phyloP scores from a whole-genome alignment of 2,329 filamentous ascomycete genomes.

The Colletotrichum acutatum region DNA sequence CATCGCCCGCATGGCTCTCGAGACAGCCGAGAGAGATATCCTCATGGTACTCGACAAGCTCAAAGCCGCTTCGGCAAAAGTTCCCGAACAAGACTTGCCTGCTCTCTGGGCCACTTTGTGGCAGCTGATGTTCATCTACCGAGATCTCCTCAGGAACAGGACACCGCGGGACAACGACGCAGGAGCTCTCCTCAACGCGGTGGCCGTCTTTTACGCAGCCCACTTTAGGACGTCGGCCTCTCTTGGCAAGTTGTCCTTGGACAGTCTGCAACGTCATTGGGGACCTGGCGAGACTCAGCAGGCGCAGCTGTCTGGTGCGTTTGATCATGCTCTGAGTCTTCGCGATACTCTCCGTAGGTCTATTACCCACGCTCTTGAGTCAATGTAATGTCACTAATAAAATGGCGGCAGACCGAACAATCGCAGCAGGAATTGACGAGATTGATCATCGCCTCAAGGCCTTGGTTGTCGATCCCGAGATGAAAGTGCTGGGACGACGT shows the following conservation, averaged over 20 bases:
- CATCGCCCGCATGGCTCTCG: no score
- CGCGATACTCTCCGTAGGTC: conserved; percentile 50
- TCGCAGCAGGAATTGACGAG: not conserved
- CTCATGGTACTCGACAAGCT: no score
- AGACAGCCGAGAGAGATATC: no score
- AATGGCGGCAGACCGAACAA: conserved; percentile 5
- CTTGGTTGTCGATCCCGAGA: conserved; percentile 33
- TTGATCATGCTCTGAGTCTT: conserved; percentile 23
- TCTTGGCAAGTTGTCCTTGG: conserved; percentile 25
- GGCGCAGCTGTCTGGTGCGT: not conserved
- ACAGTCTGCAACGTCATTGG: not conserved
- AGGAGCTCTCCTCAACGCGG: conserved; percentile 32
- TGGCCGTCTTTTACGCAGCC: conserved; percentile 39
- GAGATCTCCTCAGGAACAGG: no score
- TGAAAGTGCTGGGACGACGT: conserved; percentile 16
- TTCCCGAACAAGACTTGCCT: no score
- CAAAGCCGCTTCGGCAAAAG: no score
- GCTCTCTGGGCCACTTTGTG: no score
- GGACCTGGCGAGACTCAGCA: not conserved
- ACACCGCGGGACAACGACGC: not conserved
- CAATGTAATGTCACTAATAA: not conserved
- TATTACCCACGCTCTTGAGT: not conserved
- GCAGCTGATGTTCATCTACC: no score
- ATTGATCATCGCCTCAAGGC: conserved; percentile 18
- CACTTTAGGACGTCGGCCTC: conserved; percentile 36